phyloP scores from a whole-genome alignment of 345 rosid genomes.

The Cardiospermum halicacabum region DNA sequence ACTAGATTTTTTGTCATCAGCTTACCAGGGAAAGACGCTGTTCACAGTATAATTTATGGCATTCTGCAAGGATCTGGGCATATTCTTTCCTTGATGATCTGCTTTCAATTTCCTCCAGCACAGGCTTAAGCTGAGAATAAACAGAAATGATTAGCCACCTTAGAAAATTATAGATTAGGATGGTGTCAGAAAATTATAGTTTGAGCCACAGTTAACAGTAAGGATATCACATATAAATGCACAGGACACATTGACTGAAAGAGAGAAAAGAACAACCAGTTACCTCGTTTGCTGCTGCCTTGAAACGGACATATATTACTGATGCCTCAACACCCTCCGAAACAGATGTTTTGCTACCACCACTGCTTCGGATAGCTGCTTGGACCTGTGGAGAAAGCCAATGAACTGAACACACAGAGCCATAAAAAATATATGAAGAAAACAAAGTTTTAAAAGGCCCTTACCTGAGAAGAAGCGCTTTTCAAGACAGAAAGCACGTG shows the following conservation, averaged over 20 bases:
- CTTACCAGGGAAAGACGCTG: conserved; percentile 87
- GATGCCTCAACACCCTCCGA: conserved; percentile 99
- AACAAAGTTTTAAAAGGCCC: conserved; percentile 6
- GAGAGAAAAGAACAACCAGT: conserved; percentile 8
- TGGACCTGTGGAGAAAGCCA: conserved; percentile 55
- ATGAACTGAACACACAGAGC: conserved; percentile 17
- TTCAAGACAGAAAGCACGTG: conserved; percentile 84
- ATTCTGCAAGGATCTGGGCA: conserved; percentile 74
- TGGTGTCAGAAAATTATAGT: neutral
- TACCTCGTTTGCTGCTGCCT: conserved; percentile 98
- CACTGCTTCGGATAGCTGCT: conserved; percentile 69
- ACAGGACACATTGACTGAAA: conserved; percentile 10
- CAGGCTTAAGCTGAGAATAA: conserved; percentile 77
- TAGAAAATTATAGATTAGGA: neutral
- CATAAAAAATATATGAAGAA: conserved; percentile 9
- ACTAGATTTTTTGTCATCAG: conserved; percentile 14
- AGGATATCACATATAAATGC: neutral
- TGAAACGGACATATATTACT: conserved; percentile 85
- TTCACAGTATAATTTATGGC: conserved; percentile 94
- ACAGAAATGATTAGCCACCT: conserved; percentile 20
- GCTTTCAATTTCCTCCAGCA: conserved; percentile 86
- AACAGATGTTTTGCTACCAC: conserved; percentile 57
- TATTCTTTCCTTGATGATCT: conserved; percentile 91
- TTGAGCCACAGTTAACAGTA: neutral
- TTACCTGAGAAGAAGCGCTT: conserved; percentile 85